phyloP scores from a whole-genome alignment of 257 asterid species.

The Ajuga chamaepitys region DNA sequence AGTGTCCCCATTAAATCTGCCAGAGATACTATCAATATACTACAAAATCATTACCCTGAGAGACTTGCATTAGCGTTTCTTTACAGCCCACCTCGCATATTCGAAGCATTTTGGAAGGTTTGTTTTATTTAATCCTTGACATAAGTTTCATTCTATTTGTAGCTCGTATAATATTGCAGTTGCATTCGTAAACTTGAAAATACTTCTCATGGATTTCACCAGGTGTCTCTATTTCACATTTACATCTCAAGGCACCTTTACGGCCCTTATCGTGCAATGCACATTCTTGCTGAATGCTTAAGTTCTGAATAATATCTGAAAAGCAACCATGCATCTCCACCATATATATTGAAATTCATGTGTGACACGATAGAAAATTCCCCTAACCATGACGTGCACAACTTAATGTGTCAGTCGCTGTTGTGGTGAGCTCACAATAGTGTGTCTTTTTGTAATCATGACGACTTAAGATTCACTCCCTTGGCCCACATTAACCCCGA shows the following conservation, averaged over 20 bases:
- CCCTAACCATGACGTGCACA: no score
- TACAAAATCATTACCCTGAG: conserved; percentile 90
- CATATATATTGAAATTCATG: neutral
- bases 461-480: no score
- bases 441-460: no score
- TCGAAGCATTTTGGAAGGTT: conserved; percentile 97
- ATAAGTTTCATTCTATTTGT: neutral
- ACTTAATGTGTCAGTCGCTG: neutral
- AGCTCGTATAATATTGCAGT: neutral
- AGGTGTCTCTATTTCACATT: neutral
- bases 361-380: neutral
- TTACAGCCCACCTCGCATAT: conserved; percentile 83
- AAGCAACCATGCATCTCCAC: neutral
- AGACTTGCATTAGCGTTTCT: conserved; percentile 78
- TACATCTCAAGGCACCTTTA: neutral
- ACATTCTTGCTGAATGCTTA: neutral
- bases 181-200: neutral
- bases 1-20: conserved; percentile 83
- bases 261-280: neutral
- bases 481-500: no score
- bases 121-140: conserved; percentile 9
- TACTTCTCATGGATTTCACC: neutral
- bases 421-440: neutral
- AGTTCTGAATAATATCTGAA: neutral
- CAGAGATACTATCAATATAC: conserved; percentile 59